These are phyloP conservation scores for Eutrema japonicum DNA, from an alignment of 345 rosid species.

Conservation along the genomic window DNA sequence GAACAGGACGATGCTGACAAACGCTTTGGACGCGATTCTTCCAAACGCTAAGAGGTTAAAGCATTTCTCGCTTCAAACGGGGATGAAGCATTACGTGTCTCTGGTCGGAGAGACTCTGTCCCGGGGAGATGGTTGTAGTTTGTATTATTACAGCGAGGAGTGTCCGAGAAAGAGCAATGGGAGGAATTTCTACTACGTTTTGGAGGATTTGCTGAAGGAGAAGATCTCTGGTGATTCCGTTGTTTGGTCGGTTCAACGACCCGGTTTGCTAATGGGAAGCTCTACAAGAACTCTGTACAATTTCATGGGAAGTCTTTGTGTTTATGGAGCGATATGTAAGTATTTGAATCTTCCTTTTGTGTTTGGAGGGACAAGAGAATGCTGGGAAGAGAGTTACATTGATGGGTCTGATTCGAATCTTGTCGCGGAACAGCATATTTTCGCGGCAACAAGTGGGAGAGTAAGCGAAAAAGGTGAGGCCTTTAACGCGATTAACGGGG, in stretches of 20 bases:
- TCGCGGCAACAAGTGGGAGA: slow-evolving; percentile 64
- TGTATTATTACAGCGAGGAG: slow-evolving; percentile 54
- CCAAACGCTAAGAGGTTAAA: slow-evolving; percentile 55
- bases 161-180: slow-evolving; percentile 54
- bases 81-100: slow-evolving; percentile 82
- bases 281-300: slow-evolving; percentile 68
- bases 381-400: slow-evolving; percentile 83
- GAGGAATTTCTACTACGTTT: slow-evolving; percentile 63
- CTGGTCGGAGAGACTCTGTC: slow-evolving; percentile 42
- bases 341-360: slow-evolving; percentile 71
- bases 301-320: slow-evolving; percentile 76
- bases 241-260: slow-evolving; percentile 81
- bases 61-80: slow-evolving; percentile 85
- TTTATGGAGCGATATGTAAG: slow-evolving; percentile 72
- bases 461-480: slow-evolving; percentile 60
- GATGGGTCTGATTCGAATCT: slow-evolving; percentile 75
- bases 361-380: slow-evolving; percentile 81
- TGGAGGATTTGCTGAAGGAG: slow-evolving; percentile 76
- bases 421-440: slow-evolving; percentile 82
- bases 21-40: slow-evolving; percentile 67
- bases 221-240: slow-evolving; percentile 50
- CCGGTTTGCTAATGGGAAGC: slow-evolving; percentile 78
- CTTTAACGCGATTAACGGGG: slow-evolving; percentile 72
- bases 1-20: slow-evolving; percentile 68
- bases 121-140: slow-evolving; percentile 25